Conservation (phyloP, 768 basidiomycete genomes). For the Lactarius indigo region DNA sequence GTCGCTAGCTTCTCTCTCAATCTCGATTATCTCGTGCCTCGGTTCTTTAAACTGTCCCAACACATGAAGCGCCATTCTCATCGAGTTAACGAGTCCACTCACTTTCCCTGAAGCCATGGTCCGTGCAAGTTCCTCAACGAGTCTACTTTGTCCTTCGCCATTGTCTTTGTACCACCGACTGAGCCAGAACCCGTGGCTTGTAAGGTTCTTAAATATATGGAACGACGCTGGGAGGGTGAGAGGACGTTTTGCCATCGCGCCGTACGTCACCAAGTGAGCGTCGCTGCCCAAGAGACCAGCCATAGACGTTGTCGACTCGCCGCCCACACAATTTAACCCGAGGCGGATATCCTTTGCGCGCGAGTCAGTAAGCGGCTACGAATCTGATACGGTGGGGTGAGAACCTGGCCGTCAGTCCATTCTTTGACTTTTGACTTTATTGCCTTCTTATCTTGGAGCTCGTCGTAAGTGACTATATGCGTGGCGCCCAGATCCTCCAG, state of each 20-base stretch:
- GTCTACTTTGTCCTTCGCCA: constrained; percentile 38
- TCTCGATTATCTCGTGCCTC: constrained; percentile 61
- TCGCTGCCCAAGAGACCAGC: constrained; percentile 59
- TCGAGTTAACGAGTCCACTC: neutral
- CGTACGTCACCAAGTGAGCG: constrained; percentile 80
- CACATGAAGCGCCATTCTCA: neutral
- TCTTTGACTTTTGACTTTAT: constrained; percentile 52
- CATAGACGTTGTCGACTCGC: constrained; percentile 67
- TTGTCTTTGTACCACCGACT: constrained; percentile 61
- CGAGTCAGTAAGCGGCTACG: neutral
- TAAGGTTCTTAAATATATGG: constrained; percentile 84
- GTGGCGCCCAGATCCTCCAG: constrained; percentile 66
- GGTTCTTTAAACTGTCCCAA: constrained; percentile 57
- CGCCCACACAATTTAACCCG: constrained; percentile 59
- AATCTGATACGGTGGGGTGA: constrained; percentile 3
- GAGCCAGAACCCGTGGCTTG: constrained; percentile 76
- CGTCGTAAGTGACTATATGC: constrained; percentile 75
- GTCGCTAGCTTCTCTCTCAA: constrained; percentile 42
- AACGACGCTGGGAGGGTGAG: constrained; percentile 71
- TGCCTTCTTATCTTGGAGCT: constrained; percentile 50
- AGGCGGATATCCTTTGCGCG: constrained; percentile 39
- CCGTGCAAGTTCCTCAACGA: constrained; percentile 13
- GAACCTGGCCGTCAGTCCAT: constrained; percentile 63
- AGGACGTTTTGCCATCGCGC: constrained; percentile 86
- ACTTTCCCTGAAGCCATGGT: constrained; percentile 21